Base-by-base conservation (phyloP, 2,329 filamentous ascomycete species). In the Graphium sp. region DNA sequence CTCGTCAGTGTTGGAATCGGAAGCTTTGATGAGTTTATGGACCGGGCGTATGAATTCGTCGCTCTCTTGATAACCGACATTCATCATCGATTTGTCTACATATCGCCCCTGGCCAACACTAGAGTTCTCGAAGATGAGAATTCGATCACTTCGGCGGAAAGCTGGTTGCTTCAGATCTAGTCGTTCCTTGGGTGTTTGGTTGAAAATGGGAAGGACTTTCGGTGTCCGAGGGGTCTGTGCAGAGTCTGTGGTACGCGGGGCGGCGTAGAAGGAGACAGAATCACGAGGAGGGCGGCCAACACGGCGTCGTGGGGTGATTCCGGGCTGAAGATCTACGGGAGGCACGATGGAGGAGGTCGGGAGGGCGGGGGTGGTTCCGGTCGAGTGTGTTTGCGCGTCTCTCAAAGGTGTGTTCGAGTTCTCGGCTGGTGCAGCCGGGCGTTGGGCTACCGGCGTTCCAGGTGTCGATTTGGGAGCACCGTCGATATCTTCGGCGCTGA, bases 81-180 rank as follows among this genome's bases (percentile, higher is more conserved):
- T 87, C 40, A 85, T 85, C 85, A 95, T 93, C 2, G 82, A 79
- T 46, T 89, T 84, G 51, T 94, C 87, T 26, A 95, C 85, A 50
- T 93, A 95, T 43, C 87, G 80, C 34, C 81, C 74, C 45, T 87
- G 79, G 23, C 83, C 82, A 37, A 79, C 73, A 2, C 74, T 77
- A 49, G 89, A 84, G 47, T 84, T 79, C 49, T 94, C 87, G 37
- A 82, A 84, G 16, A 76, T 58, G 32, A 73, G 61, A 39, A 87
- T 79, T n/a, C 80, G 74, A 41, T 83, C 74, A n/a, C 78, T 77
- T 42, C 70, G 71, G 32, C 78, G 69, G 45, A 77, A 84, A 2
- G 73, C 74, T 3, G 81, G 79, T 38, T 74, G 70, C 32, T 82
- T 82, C 19, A 89, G 54, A 36, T 82, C 82, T 21, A 89, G 61